Conservation (phyloP, 208 protist species). For the Crithidia fasciculata region DNA sequence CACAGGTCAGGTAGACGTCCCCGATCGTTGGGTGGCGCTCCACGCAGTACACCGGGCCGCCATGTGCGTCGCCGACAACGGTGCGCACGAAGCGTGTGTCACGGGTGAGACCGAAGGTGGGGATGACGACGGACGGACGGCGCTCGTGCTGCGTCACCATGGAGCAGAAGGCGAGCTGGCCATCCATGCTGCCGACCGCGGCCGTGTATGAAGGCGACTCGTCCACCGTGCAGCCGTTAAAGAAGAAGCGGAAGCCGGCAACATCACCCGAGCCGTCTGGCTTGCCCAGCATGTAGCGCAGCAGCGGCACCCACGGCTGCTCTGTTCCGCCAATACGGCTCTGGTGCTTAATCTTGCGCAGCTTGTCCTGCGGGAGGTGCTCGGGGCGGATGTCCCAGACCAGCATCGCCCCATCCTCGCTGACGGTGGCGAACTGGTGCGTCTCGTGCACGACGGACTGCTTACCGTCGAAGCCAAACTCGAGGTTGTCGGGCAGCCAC, state of each 20-base stretch:
- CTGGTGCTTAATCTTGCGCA: slow-evolving; percentile 91
- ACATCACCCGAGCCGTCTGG: slow-evolving; percentile 76
- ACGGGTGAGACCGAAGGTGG: slow-evolving; percentile 63
- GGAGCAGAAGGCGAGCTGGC: slow-evolving; percentile 75
- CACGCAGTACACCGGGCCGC: slow-evolving; percentile 76
- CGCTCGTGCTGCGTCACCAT: slow-evolving; percentile 70
- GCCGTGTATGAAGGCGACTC: slow-evolving; percentile 68
- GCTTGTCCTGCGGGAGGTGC: slow-evolving; percentile 85
- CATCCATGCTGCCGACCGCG: slow-evolving; percentile 67
- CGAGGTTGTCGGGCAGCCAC: slow-evolving; percentile 79
- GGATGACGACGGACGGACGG: slow-evolving; percentile 35
- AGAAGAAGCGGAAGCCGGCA: slow-evolving; percentile 80
- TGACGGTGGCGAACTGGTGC: slow-evolving; percentile 89
- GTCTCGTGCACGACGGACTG: slow-evolving; percentile 65
- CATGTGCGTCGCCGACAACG: slow-evolving; percentile 63
- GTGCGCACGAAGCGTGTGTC: slow-evolving; percentile 68
- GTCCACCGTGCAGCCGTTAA: slow-evolving; percentile 64
- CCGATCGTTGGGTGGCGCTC: slow-evolving; percentile 85
- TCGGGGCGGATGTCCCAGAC: slow-evolving; percentile 91
- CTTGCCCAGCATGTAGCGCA: slow-evolving; percentile 69
- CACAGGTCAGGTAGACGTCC: slow-evolving; percentile 90
- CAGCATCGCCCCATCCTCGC: slow-evolving; percentile 85
- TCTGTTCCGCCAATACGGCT: slow-evolving; percentile 50
- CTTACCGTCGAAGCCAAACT: slow-evolving; percentile 90
- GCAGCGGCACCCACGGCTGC: slow-evolving; percentile 88